These are phyloP conservation scores for Quambalaria eucalypti DNA, from an alignment of 1,284 basidiomycete species.

Conservation along the genomic window DNA sequence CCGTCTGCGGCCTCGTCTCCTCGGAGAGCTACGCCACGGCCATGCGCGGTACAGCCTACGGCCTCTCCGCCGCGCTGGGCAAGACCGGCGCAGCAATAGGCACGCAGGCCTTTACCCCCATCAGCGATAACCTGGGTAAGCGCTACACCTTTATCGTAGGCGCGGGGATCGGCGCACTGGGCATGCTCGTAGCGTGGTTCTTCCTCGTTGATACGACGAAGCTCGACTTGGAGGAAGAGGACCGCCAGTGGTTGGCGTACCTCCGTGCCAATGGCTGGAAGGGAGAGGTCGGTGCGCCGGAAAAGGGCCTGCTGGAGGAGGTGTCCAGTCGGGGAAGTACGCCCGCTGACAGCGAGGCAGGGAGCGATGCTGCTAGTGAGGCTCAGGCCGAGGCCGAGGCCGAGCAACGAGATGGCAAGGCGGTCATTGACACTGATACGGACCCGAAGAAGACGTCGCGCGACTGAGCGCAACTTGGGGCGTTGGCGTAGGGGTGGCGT, in stretches of 20 bases:
- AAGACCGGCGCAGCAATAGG: conserved; percentile 69
- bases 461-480: no score
- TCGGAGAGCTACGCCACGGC: conserved; percentile 46
- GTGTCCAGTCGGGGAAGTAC: no score
- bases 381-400: no score
- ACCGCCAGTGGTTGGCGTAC: conserved; percentile 58
- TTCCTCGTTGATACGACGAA: conserved; percentile 59
- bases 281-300: conserved; percentile 53
- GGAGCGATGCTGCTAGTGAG: no score
- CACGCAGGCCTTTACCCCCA: conserved; percentile 67
- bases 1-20: conserved; percentile 60
- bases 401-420: no score
- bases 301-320: neutral
- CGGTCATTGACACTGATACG: no score
- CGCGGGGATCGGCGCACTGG: conserved; percentile 37
- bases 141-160: conserved; percentile 24
- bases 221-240: conserved; percentile 61
- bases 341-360: no score
- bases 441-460: no score
- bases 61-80: conserved; percentile 59
- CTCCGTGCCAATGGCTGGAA: conserved; percentile 60
- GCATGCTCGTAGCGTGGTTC: conserved; percentile 45
- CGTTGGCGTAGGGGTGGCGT: no score
- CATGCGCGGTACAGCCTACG: conserved; percentile 42
- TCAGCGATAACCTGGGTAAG: conserved; percentile 54